These are phyloP conservation scores for Claviceps arundinis DNA, from an alignment of 2,329 filamentous ascomycete species.

Conservation along the genomic window DNA sequence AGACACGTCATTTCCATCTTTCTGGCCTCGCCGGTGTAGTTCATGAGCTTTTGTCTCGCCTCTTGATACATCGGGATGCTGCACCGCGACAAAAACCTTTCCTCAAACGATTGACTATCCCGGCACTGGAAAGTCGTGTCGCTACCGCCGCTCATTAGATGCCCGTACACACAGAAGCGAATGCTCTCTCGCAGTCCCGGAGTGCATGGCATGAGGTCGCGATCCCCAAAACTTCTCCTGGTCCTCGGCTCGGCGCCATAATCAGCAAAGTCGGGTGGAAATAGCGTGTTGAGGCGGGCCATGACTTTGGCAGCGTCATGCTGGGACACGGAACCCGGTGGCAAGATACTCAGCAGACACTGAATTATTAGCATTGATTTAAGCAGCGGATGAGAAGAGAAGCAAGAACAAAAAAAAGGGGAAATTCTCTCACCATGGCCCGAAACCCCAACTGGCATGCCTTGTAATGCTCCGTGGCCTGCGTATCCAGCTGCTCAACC, in stretches of 20 bases:
- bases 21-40: slow-evolving; percentile 21
- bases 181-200: slow-evolving; percentile 20
- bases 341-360: slow-evolving; percentile 3
- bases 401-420: neutral
- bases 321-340: slow-evolving; percentile 2
- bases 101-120: slow-evolving; percentile 14
- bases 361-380: neutral
- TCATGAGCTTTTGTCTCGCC: slow-evolving; percentile 16
- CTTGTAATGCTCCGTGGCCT: slow-evolving; percentile 16
- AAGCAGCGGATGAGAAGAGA: neutral
- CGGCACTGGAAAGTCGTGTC: slow-evolving; percentile 9
- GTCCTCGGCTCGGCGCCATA: slow-evolving; percentile 9
- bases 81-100: slow-evolving; percentile 21
- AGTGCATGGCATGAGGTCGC: slow-evolving; percentile 17
- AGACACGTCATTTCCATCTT: slow-evolving; percentile 21
- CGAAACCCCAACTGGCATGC: slow-evolving; percentile 21
- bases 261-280: slow-evolving; percentile 14
- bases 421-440: slow-evolving; percentile 14
- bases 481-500: slow-evolving; percentile 18
- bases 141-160: slow-evolving; percentile 16
- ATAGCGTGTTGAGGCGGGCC: slow-evolving; percentile 23
- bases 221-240: slow-evolving; percentile 6
- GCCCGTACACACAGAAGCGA: slow-evolving; percentile 21
- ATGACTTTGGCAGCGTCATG: slow-evolving; percentile 14
- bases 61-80: slow-evolving; percentile 17